A percentile compares a stretch with the other conserved stretches of the same genome.
Evolutionary conservation across 1,284 basidiomycete genomes (phyloP).

Genomic region (Tylopilus sp.): DNA sequence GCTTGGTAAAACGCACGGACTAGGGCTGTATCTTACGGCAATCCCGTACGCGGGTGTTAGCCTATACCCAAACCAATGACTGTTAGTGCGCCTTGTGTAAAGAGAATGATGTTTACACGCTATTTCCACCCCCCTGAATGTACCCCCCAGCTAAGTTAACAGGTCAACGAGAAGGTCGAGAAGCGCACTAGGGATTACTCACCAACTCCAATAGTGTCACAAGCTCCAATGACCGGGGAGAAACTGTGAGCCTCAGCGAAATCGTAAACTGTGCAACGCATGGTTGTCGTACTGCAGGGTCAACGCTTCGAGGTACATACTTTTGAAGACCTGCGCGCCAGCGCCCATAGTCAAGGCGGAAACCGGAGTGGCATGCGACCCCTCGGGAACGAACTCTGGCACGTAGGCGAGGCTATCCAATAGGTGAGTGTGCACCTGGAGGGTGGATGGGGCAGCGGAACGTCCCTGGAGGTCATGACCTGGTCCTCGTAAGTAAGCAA

Average conservation of each 20-base stretch:
- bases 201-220: constrained; percentile 22
- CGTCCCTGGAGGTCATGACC: constrained; percentile 26
- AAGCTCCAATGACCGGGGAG: constrained; percentile 16
- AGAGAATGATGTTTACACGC: constrained; percentile 12
- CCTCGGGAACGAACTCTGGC: constrained; percentile 20
- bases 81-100: neutral
- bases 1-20: neutral
- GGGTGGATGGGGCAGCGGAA: constrained; percentile 20
- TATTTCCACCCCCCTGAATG: constrained; percentile 26
- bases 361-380: constrained; percentile 16
- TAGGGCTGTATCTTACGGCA: constrained; percentile 10
- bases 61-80: constrained; percentile 1
- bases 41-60: constrained; percentile 21
- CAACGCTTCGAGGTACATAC: constrained; percentile 9
- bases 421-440: constrained; percentile 25
- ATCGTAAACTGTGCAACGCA: constrained; percentile 14
- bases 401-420: constrained; percentile 17
- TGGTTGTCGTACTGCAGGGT: neutral
- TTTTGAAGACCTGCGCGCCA: constrained; percentile 13
- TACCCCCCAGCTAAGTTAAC: constrained; percentile 17
- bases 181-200: neutral
- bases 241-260: constrained; percentile 10
- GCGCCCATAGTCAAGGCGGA: constrained; percentile 20
- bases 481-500: constrained; percentile 1
- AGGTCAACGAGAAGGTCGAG: neutral